Evolutionary conservation across 192 early-diverging fungal species (phyloP).

Genomic region (Backusella westeae): DNA sequence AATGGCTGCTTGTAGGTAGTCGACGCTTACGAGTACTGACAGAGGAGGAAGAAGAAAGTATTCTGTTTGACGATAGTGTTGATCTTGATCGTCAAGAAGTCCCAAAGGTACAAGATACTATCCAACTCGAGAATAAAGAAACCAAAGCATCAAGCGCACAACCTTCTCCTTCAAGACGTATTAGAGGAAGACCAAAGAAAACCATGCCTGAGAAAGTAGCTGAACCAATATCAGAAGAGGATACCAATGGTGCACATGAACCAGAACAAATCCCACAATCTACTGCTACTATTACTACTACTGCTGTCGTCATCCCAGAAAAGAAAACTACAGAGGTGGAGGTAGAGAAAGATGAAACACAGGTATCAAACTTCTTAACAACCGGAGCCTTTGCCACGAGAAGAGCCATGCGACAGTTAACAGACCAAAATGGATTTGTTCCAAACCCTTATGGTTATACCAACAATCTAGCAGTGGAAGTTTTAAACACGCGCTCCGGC

Average conservation of each 20-base stretch:
- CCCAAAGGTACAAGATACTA: not conserved
- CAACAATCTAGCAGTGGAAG: conserved; percentile 36
- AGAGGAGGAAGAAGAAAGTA: conserved; percentile 30
- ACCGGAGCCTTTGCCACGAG: conserved; percentile 53
- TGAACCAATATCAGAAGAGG: not conserved
- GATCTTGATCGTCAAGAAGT: not conserved
- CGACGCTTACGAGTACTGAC: conserved; percentile 34
- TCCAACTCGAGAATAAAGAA: not conserved
- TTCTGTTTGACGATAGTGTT: not conserved
- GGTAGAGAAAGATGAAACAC: not conserved
- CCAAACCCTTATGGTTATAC: conserved; percentile 49
- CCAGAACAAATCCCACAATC: not conserved
- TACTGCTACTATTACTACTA: too few species aligned
- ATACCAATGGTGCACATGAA: not conserved
- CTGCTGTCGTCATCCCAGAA: not conserved
- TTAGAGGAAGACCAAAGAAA: conserved; percentile 17
- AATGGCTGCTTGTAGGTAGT: conserved; percentile 53
- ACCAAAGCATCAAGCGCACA: not conserved
- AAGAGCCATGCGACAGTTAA: conserved; percentile 41
- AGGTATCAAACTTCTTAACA: conserved; percentile 29
- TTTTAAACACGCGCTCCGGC: conserved; percentile 33
- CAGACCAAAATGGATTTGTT: conserved; percentile 36
- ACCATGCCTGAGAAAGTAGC: too few species aligned
- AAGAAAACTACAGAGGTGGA: not conserved
- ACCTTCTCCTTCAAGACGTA: not conserved